These are phyloP conservation scores for Nelumbo lutea DNA, from an alignment of 164 flowering plant genomes.

Conservation along the genomic window DNA sequence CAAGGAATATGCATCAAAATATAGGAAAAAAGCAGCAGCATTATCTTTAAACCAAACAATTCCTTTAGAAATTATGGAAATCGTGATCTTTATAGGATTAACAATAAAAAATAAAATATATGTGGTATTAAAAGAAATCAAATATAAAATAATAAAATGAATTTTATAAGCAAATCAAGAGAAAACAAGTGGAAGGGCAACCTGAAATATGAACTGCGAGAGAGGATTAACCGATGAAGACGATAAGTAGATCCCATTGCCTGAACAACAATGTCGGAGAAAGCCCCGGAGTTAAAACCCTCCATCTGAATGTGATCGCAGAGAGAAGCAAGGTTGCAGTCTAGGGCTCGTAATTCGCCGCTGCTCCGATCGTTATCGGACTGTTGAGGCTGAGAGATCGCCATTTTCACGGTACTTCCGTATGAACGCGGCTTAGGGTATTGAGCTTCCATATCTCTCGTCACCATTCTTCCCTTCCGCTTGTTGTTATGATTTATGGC, in stretches of 20 bases:
- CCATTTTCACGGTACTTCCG: slow-evolving; percentile 28
- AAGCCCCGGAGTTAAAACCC: slow-evolving; percentile 79
- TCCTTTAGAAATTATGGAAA: not conserved
- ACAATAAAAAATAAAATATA: too few relatives aligned
- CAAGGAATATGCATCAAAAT: not conserved
- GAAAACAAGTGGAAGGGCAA: slow-evolving; percentile 8
- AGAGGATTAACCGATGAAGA: slow-evolving; percentile 90
- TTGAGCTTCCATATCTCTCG: slow-evolving; percentile 25
- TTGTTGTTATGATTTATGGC: not conserved
- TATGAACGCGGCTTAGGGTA: slow-evolving; percentile 28
- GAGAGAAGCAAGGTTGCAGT: slow-evolving; percentile 75
- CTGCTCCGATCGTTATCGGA: slow-evolving; percentile 60
- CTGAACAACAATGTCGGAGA: slow-evolving; percentile 81
- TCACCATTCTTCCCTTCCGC: not conserved
- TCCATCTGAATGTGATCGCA: slow-evolving; percentile 88
- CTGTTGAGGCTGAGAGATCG: slow-evolving; percentile 28
- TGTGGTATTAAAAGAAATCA: too few relatives aligned
- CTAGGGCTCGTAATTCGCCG: slow-evolving; percentile 53
- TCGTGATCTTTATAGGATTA: too few relatives aligned
- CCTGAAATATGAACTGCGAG: slow-evolving; percentile 99
- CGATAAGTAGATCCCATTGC: slow-evolving; percentile 85
- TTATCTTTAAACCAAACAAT: not conserved
- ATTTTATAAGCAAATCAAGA: not conserved
- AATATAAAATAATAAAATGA: not conserved
- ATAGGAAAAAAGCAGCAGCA: not conserved